Base-by-base conservation (phyloP, 768 basidiomycete species). In the Lactarius psammicola region DNA sequence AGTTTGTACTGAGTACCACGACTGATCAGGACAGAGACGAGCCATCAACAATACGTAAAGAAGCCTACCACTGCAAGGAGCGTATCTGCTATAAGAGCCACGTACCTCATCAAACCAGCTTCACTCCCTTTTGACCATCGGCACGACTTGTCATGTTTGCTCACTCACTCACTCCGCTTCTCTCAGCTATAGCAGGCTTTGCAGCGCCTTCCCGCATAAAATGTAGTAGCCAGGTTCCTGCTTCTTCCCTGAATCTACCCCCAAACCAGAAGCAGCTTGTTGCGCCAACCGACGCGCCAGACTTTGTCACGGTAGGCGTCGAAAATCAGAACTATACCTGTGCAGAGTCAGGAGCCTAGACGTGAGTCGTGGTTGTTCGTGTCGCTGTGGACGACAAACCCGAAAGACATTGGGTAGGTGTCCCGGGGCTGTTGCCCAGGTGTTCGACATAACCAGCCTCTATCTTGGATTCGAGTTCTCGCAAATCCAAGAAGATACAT, bases 311-410 rank as follows among this genome's bases (percentile, higher is more conserved):
- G 2, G 1, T 66, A 49, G 65, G 56, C 1, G 23, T 54, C 4
- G 65, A 60, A 4, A 36, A 42, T 9, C 65, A 62, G 10, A 66
- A 66, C 38, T 66, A 62, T 44, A 58, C 56, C 23, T 62, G 60
- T 44, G 15, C 13, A 33, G 17, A 55, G 15, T 8, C 38, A 3
- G 60, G 60, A 23, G 56, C 4, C 13, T 65, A 8, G 3, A 1
- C 17, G 42, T 44, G 18, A 15, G 20, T 44, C 15, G 18, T 18
- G 17, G 40, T 18, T 15, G 40, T 11, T 15, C n/a, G n/a, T 40
- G 40, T 40, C 15, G 40, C 18, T 40, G 18, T 20, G 17, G 3
- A 20, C 42, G 15, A n/a, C 20, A 20, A 38, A 33, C 31, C 36
- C 15, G 5, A 18, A 44, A n/a, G 2, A 18, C 7, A 20, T 20